Evolutionary conservation across 495 filamentous ascomycete genomes (phyloP), one percentile per base, ranked within the genome.

Genomic region (Pseudomonodictys pantanalensis): DNA sequence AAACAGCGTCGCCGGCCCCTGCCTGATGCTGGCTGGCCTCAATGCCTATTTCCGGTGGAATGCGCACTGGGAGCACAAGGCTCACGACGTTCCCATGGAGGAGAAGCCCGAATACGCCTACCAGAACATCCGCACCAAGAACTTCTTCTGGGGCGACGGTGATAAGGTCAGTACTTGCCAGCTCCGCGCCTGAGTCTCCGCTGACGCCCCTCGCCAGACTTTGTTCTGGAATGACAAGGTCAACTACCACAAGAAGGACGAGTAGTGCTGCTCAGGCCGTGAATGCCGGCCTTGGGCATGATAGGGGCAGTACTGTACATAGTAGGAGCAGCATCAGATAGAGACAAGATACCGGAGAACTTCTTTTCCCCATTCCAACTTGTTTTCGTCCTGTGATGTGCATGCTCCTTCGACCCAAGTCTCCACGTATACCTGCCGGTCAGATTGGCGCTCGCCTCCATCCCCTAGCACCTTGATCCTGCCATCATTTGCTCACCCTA

Each of bases 191-290:
- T 42, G 10, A 18, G 29, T 2, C 52, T 18, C 20, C 20, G 23
- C 3, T 49, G 22, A 42, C 41, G 1, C 38, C 17, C 8, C 12
- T 12, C 23, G 9, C 33, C 44, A 75, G 72, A 73, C 72, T 5
- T 48, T 68, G 8, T 75, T 75, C 87, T 98, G 93, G 93, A 98
- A 98, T 77, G 75, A 79, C 60, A 79, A 77, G 26, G 90, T 96
- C 79, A 98, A 98, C 83, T 92, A 95, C 80, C 91, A 97, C 84
- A 90, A 95, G 82, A 86, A 85, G 75, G 88, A 95, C 78, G 87
- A 91, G 81, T 68, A 71, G 42, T 24, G 41, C 9, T 2, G n/a
- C 45, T 12, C 33, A 20, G 15, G 25, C 35, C 11, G 7, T 8
- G 35, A 39, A 15, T 3, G 12, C 5, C 12, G 12, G 38, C 15